phyloP scores from a whole-genome alignment of 1,139 yeast genomes.

The Geotrichum candidum region DNA sequence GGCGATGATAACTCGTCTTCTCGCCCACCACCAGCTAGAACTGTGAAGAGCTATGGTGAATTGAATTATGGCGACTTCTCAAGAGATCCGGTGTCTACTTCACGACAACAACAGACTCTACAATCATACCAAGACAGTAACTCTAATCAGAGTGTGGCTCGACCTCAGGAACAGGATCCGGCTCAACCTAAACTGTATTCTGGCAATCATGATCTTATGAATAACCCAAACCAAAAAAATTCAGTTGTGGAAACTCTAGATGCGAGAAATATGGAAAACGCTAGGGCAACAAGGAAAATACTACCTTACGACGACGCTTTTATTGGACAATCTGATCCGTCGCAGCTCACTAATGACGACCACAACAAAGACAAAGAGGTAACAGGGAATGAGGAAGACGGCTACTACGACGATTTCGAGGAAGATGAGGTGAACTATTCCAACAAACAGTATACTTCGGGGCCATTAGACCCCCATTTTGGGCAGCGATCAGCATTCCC shows the following conservation, averaged over 20 bases:
- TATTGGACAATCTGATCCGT: background rate
- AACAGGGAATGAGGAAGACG: background rate
- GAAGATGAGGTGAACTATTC: constrained; percentile 1
- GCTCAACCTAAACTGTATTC: background rate
- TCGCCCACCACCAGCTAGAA: background rate
- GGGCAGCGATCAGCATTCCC: constrained; percentile 45
- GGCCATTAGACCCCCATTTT: constrained; percentile 35
- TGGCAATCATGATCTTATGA: background rate
- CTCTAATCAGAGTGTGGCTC: background rate
- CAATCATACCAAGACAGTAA: background rate
- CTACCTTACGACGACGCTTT: background rate
- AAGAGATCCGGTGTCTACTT: background rate
- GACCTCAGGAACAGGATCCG: background rate
- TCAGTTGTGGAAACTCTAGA: background rate
- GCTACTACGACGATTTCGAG: background rate
- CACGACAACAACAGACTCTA: background rate
- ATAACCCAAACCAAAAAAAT: background rate
- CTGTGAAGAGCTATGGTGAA: background rate
- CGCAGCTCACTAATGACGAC: background rate
- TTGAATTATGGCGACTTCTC: background rate
- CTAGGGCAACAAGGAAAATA: background rate
- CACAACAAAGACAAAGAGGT: background rate
- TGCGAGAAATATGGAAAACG: background rate
- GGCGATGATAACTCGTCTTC: background rate
- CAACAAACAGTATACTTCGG: constrained; percentile 21